Evolutionary conservation across 164 flowering plant species (phyloP), one percentile per base, ranked within the genome.

Genomic region (Vitis amurensis): DNA sequence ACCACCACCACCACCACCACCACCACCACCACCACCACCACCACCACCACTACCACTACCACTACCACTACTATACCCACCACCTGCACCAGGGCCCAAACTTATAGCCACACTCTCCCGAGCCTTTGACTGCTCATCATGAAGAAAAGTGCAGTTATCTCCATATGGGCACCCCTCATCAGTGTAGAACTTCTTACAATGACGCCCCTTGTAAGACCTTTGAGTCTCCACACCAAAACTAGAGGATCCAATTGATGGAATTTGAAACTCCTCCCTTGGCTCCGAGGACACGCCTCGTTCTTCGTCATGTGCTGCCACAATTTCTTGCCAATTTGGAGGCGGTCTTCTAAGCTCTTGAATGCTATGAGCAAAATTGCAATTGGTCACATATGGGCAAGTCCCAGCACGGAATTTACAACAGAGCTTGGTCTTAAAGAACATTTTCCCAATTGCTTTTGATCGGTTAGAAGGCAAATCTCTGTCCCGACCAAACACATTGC

Each of bases 121-220:
- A 70, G 87, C 84, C 83, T 80, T 89, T 0, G 97, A 93, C 73
- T 90, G 95, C 83, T 95, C 99, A 73, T 93, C 99, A 66, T 95
- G 99, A 78, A 93, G 85, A 63, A 88, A 95, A 23, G 97, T 90
- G 66, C 99, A 95, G 74, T 71, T 89, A 50, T 90, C 97, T 11
- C 99, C 99, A 84, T 91, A 95, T 0, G 99, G 97, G 67, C 99
- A 95, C 3, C 99, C 99, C 73, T 95, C 99, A 47, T 91, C 99
- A 7, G 98, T 93, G 68, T 89, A 93, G 59, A 95, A 95, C 85
- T 93, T 95, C 86, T 93, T 95, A 73, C 99, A 95, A 62, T 92
- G 99, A 62, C 99, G 68, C 62, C 99, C 96, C 74, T 93, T 95
- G 64, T 82, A 87, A 11, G 98, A 90, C 79, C 99, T 90, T 76